Evolutionary conservation across 371 early-diverging fungal species (phyloP), one percentile per base, ranked within the genome.

Genomic region (Syncephalastrum sp.): DNA sequence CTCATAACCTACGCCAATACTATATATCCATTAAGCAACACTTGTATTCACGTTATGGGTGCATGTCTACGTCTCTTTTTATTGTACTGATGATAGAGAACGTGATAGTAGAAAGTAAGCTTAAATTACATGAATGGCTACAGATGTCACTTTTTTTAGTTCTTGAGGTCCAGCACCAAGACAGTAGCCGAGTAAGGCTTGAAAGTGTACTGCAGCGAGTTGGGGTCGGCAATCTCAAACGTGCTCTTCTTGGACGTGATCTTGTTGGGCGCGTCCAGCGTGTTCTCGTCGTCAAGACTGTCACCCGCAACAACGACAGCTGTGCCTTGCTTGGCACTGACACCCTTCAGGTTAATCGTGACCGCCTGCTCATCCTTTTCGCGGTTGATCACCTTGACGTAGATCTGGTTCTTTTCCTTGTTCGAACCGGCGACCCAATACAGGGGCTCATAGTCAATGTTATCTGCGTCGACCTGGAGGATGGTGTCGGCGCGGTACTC

Each of bases 381-480:
- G 16, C 47, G 29, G 50, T 66, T 66, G 49, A 64, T 59, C 4
- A 54, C 54, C 57, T 58, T 58, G 52, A 58, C 53, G 33, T 51
- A 58, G n/a, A 58, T 50, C 46, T 58, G 44, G 21, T 58, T 58
- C 23, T 33, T 33, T 19, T 58, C 47, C 53, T 58, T 52, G 46
- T 52, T 58, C n/a, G 59, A 58, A 24, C 66, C 66, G 47, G 57
- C 65, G n/a, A 68, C 68, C 68, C 68, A 68, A 51, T 65, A 68
- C n/a, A 68, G 51, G 41, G 68, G 68, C 54, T 46, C 56, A 46
- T 61, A 65, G 14, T 50, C 48, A 12, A 55, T 53, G 7, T 54
- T 48, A 6, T 53, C 47, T 16, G 66, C 66, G 33, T 68, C 61
- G 1, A 68, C 62, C 51, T 55, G 66, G n/a, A 68, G 47, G 57